Conservation (phyloP, 768 basidiomycete species). For the Mycena belliarum region DNA sequence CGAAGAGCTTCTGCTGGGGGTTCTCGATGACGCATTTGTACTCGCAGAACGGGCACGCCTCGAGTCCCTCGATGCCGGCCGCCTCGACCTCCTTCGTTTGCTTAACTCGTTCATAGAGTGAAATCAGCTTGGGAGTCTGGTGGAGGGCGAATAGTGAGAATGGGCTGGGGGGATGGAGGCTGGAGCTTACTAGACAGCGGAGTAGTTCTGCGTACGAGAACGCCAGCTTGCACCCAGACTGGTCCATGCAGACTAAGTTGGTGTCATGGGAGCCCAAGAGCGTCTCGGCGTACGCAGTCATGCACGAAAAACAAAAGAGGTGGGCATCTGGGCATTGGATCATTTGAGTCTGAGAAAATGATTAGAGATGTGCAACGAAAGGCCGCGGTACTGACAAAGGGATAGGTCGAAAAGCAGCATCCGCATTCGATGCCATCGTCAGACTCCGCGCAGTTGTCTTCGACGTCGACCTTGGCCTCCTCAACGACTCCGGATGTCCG, state of each 20-base stretch:
- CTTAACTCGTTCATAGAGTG: slow-evolving; percentile 71
- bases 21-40: slow-evolving; percentile 76
- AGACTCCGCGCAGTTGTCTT: slow-evolving; percentile 47
- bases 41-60: slow-evolving; percentile 91
- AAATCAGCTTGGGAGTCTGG: slow-evolving; percentile 56
- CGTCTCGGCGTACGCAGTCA: slow-evolving; percentile 65
- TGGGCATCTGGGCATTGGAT: slow-evolving; percentile 89
- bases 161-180: too few species aligned
- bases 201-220: slow-evolving; percentile 72
- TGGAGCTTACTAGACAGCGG: slow-evolving; percentile 49
- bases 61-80: slow-evolving; percentile 77
- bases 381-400: slow-evolving; percentile 55
- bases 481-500: slow-evolving; percentile 25
- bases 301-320: slow-evolving; percentile 79
- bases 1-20: slow-evolving; percentile 63
- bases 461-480: slow-evolving; percentile 27
- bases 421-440: slow-evolving; percentile 80
- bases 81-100: slow-evolving; percentile 79
- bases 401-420: slow-evolving; percentile 77
- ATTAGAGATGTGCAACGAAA: not conserved
- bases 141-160: not conserved
- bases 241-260: slow-evolving; percentile 79
- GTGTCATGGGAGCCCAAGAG: slow-evolving; percentile 65
- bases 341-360: slow-evolving; percentile 64
- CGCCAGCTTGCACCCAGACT: slow-evolving; percentile 64